Conservation (phyloP, 2,329 filamentous ascomycete species). For the Colletotrichum phormii region DNA sequence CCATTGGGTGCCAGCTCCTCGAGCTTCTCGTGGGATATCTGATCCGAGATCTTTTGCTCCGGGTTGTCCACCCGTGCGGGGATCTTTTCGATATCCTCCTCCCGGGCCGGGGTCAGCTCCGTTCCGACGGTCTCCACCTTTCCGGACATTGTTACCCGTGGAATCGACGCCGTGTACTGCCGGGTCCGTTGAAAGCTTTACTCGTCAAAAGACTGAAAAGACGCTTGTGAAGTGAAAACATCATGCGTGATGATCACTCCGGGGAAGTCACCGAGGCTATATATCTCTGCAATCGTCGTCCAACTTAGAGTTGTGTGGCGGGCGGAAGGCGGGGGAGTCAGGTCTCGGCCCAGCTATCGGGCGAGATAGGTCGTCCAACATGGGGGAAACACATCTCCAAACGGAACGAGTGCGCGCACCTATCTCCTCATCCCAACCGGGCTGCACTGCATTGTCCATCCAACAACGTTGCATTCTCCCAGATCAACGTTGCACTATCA, state of each 20-base stretch:
- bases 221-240: neutral
- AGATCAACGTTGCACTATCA: conserved; percentile 24
- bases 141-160: conserved; percentile 26
- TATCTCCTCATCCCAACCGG: conserved; percentile 5
- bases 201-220: neutral
- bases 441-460: neutral
- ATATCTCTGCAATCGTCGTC: neutral
- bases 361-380: conserved; percentile 11
- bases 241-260: too few species aligned
- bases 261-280: conserved; percentile 6
- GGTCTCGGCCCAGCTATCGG: conserved; percentile 32
- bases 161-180: neutral
- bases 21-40: conserved; percentile 52
- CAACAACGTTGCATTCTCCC: conserved; percentile 32
- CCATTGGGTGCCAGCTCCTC: conserved; percentile 56
- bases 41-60: conserved; percentile 43
- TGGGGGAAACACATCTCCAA: neutral
- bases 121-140: conserved; percentile 25
- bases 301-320: conserved; percentile 27
- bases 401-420: neutral
- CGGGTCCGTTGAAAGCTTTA: neutral
- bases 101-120: conserved; percentile 17
- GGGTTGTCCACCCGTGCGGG: conserved; percentile 12
- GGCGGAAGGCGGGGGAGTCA: conserved; percentile 24
- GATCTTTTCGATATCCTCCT: conserved; percentile 26